Percentiles rank a stretch among this genome's conserved stretches.
phyloP scores from a whole-genome alignment of 345 rosid genomes.

The Eucalyptus decipiens region DNA sequence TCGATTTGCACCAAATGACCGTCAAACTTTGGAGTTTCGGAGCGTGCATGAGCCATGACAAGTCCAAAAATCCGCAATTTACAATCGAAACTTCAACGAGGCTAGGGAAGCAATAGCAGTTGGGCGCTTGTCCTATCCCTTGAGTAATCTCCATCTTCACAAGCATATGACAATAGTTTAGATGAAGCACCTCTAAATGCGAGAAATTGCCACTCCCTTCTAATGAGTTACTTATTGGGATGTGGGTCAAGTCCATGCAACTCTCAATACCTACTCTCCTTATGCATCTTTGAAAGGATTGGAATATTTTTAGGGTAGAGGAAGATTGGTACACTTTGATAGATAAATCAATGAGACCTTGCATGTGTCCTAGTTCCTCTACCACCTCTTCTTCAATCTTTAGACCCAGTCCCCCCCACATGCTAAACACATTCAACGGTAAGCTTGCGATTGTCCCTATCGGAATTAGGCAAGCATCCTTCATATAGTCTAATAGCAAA shows the following conservation, averaged over 20 bases:
- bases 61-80: fast-evolving
- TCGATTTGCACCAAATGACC: fast-evolving
- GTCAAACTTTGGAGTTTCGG: fast-evolving
- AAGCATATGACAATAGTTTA: fast-evolving
- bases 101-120: neutral
- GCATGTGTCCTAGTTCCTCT: neutral
- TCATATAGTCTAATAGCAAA: fast-evolving
- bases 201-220: fast-evolving
- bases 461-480: fast-evolving
- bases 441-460: neutral
- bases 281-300: neutral
- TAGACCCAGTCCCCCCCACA: no score
- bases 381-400: neutral
- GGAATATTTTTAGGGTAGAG: neutral
- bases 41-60: neutral
- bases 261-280: fast-evolving
- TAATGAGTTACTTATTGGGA: neutral
- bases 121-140: neutral
- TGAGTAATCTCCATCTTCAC: neutral
- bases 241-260: fast-evolving
- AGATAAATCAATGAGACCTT: neutral
- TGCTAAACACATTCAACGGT: neutral
- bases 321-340: fast-evolving
- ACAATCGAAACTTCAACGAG: fast-evolving
- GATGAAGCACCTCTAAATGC: neutral